Base-by-base conservation (phyloP, 2,329 filamentous ascomycete species). In the Colletotrichum salicis region DNA sequence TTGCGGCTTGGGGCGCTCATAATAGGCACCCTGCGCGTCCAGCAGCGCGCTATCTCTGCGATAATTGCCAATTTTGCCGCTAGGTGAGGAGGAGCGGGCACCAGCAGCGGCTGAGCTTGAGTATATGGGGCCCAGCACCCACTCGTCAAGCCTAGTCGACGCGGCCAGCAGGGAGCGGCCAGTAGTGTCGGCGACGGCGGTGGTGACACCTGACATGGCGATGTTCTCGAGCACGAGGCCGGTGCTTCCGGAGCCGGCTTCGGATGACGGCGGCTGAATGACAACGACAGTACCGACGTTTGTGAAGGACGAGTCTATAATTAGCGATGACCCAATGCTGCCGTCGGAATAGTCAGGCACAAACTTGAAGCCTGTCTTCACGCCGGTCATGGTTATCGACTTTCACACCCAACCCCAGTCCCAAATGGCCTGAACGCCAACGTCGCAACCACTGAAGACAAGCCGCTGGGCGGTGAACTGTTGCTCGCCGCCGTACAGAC, bases 181-280 rank as follows among this genome's bases (percentile, higher is more conserved):
- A 8, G 29, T 51, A 2, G 55, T 74, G 45, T 76, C 74, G 11
- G 58, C 66, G 2, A 76, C 71, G 29, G 57, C 74, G 1, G 24
- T 60, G 3, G 27, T 15, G 19, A 82, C 81, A 5, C 82, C 82
- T 27, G 80, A 80, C n/a, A 91, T 78, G 12, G 79, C 76, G 10
- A 90, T 81, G 65, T 90, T 90, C 73, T 91, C 89, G 55, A 91
- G 73, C 13, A 88, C 84, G 37, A 90, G 11, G 52, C 73, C 70
- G 10, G 74, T 77, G n/a, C 35, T 75, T 11, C 73, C 63, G 1
- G 56, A 48, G 7, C 27, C 37, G 12, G 37, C 19, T 4, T 48
- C 1, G 5, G 52, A 24, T 4, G 35, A 33, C 11, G 51, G 52
- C 4, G 37, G 65, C 1, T 33, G 19, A 0, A 74, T 41, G 35